phyloP scores from a whole-genome alignment of 495 filamentous ascomycete species.

The Lasiosphaeria miniovina region DNA sequence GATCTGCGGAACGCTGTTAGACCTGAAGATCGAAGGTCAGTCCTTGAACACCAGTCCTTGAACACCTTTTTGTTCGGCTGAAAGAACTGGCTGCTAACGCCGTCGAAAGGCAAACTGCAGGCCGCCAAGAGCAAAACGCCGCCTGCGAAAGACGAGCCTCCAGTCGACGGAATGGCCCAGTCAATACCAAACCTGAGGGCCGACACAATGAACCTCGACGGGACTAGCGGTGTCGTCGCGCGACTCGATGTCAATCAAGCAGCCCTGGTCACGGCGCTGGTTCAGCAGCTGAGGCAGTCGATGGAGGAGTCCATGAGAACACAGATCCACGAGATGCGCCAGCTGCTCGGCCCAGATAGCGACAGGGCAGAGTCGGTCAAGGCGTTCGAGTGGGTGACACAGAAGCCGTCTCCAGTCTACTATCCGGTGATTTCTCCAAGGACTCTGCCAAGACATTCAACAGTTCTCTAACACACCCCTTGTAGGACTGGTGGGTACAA shows the following conservation, averaged over 20 bases:
- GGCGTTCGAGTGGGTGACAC: slow-evolving; percentile 9
- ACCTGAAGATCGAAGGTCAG: slow-evolving; percentile 11
- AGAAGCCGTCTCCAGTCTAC: slow-evolving; percentile 2
- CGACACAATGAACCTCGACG: slow-evolving; percentile 3
- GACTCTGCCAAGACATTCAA: not conserved
- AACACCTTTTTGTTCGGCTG: not conserved
- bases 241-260: not conserved
- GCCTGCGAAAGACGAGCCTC: not conserved
- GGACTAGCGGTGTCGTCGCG: not conserved
- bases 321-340: slow-evolving; percentile 1
- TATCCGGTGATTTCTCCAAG: not conserved
- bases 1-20: slow-evolving; percentile 16
- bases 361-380: not conserved
- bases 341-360: not conserved
- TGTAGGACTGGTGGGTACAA: slow-evolving; percentile 7
- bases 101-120: slow-evolving; percentile 3
- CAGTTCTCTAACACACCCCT: not conserved
- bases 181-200: slow-evolving; percentile 5
- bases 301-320: slow-evolving; percentile 1
- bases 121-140: slow-evolving; percentile 2
- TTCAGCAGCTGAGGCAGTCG: slow-evolving; percentile 7
- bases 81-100: slow-evolving; percentile 1
- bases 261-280: not conserved
- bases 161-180: slow-evolving; percentile 3
- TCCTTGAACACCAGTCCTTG: not conserved